phyloP scores from a whole-genome alignment of 345 rosid genomes.

The Sisymbrium irio region DNA sequence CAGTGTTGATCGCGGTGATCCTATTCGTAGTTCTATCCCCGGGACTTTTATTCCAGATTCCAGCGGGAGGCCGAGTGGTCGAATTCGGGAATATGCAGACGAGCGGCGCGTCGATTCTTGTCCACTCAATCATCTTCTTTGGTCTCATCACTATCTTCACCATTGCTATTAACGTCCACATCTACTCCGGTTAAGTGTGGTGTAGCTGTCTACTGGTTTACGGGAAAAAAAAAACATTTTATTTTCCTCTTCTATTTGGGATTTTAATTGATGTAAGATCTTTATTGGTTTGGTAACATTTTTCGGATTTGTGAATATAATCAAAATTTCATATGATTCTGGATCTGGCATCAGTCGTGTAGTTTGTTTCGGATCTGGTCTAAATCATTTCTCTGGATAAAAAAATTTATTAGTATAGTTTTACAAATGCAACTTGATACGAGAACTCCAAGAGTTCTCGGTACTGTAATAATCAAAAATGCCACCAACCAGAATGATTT shows the following conservation, averaged over 20 bases:
- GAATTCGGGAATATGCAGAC: slow-evolving; percentile 62
- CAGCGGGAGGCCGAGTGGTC: slow-evolving; percentile 43
- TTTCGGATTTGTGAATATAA: slow-evolving; percentile 11
- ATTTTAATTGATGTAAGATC: slow-evolving; percentile 21
- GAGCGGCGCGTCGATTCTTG: slow-evolving; percentile 49
- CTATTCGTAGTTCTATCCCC: slow-evolving; percentile 53
- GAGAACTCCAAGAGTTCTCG: no score
- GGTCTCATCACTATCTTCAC: slow-evolving; percentile 59
- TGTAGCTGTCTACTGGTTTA: background rate
- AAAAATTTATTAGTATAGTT: no score
- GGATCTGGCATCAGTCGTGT: background rate
- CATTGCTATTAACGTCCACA: slow-evolving; percentile 52
- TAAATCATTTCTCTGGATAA: no score
- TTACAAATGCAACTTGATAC: background rate
- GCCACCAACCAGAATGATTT: background rate
- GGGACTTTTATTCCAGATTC: slow-evolving; percentile 55
- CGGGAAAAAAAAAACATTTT: background rate
- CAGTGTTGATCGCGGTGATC: slow-evolving; percentile 49
- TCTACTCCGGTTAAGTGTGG: slow-evolving; percentile 38
- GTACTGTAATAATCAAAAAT: no score
- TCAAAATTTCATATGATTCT: background rate
- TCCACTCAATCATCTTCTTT: slow-evolving; percentile 50
- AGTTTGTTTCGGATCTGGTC: slow-evolving; percentile 12
- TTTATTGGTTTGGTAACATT: background rate
- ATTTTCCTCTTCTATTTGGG: slow-evolving; percentile 1